Evolutionary conservation across 495 filamentous ascomycete genomes (phyloP).

Genomic region (Darksidea phi): DNA sequence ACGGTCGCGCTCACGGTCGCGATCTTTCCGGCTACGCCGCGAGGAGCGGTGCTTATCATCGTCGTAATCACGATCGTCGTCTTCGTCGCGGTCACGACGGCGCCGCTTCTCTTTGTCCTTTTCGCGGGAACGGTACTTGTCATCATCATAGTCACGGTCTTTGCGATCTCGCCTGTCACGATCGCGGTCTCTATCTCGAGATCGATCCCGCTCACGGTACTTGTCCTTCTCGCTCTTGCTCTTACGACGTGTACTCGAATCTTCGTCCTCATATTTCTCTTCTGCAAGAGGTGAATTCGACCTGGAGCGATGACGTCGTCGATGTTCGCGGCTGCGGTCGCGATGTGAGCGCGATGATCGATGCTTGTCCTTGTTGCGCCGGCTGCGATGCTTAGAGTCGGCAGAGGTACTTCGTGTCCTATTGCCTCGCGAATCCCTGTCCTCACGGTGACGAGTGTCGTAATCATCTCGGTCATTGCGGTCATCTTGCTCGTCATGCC

Average conservation of each 20-base stretch:
- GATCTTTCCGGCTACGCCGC: constrained; percentile 42
- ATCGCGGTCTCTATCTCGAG: constrained; percentile 28
- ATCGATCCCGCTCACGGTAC: constrained; percentile 36
- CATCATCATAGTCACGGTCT: constrained; percentile 38
- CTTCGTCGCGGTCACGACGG: constrained; percentile 53
- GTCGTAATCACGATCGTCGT: constrained; percentile 44
- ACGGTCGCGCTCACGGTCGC: constrained; percentile 28
- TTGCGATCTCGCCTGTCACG: constrained; percentile 41
- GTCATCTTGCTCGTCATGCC: constrained; percentile 51
- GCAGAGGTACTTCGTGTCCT: constrained; percentile 37
- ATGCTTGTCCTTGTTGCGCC: constrained; percentile 46
- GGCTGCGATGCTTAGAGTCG: constrained; percentile 45
- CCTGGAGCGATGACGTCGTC: constrained; percentile 48
- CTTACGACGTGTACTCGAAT: constrained; percentile 27
- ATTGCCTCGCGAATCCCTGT: constrained; percentile 17
- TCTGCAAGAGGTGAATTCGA: constrained; percentile 37
- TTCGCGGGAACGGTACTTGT: constrained; percentile 47
- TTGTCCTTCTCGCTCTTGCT: constrained; percentile 29
- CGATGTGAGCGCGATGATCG: constrained; percentile 49
- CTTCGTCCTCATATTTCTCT: constrained; percentile 28
- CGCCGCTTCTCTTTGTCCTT: constrained; percentile 53
- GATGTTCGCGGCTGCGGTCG: constrained; percentile 51
- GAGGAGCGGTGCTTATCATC: constrained; percentile 44
- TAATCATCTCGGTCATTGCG: constrained; percentile 16
- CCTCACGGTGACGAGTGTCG: constrained; percentile 17